Percentiles rank a stretch among this genome's conserved stretches.
Conservation (phyloP, 208 protist genomes). For the Leishmania braziliensis region DNA sequence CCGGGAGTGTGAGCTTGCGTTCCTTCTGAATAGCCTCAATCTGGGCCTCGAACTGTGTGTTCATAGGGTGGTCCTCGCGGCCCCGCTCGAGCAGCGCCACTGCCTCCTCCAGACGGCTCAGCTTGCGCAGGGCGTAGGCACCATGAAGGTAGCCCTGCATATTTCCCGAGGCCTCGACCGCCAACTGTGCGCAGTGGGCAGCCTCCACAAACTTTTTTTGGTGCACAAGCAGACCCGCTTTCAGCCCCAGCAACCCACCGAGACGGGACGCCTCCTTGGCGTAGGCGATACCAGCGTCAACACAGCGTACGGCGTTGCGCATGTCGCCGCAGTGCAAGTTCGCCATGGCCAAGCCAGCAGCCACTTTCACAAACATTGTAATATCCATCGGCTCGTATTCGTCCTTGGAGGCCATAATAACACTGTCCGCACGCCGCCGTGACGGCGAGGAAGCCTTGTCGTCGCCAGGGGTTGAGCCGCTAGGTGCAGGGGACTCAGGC, state of each 20-base stretch:
- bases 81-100: slow-evolving; percentile 67
- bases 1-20: slow-evolving; percentile 42
- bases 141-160: slow-evolving; percentile 87
- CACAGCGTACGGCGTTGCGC: slow-evolving; percentile 73
- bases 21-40: slow-evolving; percentile 55
- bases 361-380: slow-evolving; percentile 80
- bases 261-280: slow-evolving; percentile 61
- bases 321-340: slow-evolving; percentile 83
- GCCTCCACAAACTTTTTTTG: slow-evolving; percentile 79
- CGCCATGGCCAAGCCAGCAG: slow-evolving; percentile 79
- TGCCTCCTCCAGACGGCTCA: slow-evolving; percentile 54
- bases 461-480: neutral
- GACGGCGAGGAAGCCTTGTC: neutral
- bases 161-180: slow-evolving; percentile 69
- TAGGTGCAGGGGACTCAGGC: neutral
- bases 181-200: slow-evolving; percentile 51
- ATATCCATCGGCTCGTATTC: slow-evolving; percentile 78
- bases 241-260: slow-evolving; percentile 82
- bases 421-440: slow-evolving; percentile 6
- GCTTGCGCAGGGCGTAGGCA: slow-evolving; percentile 63
- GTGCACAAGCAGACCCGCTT: slow-evolving; percentile 74
- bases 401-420: slow-evolving; percentile 61
- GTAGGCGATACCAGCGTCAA: slow-evolving; percentile 69
- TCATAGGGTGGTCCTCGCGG: slow-evolving; percentile 74
- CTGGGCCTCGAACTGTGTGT: slow-evolving; percentile 48